Evolutionary conservation across 495 filamentous ascomycete species (phyloP), one percentile per base, ranked within the genome.

Genomic region (Polyplosphaeria fusca): DNA sequence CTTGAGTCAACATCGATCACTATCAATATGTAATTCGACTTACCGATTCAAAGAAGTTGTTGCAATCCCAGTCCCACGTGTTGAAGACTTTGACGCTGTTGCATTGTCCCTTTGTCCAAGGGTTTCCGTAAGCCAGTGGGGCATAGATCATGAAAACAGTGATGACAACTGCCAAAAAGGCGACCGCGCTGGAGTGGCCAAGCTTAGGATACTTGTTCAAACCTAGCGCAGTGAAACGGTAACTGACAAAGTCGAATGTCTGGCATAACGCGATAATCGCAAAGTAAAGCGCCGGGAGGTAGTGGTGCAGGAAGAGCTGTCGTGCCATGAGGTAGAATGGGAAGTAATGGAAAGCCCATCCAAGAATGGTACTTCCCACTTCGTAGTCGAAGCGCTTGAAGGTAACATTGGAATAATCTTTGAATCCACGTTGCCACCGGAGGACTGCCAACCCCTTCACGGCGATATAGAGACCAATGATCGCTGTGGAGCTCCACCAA

Each of bases 361-460:
- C 93, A 20, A 98, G 80, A 12, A 96, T 88, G 26, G 82, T 86
- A 9, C 82, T 89, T 52, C 93, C 93, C 63, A 97, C 81, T 70
- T 98, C 93, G 67, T 96, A 97, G 74, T 97, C 93, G 69, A 97
- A 97, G 35, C 93, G 86, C 73, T 93, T 93, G 80, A 96, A 95
- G 37, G 79, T 85, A 19, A 82, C 67, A 61, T 84, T 80, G 25
- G 79, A 73, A 71, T 98, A 97, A 75, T 98, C 93, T 52, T 79
- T 79, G 77, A 80, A 96, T 55, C 83, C 88, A 57, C 93, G 83
- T 73, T 98, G 93, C 93, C 93, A 98, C 26, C 93, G 84, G 48
- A 98, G 80, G 56, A 96, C 70, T 20, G 94, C 85, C 14, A 97
- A 72, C 30, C 78, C 90, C 74, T 97, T 97, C 78, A 97, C 91